These are phyloP conservation scores for Sodiomyces alkalinus DNA, from an alignment of 2,329 filamentous ascomycete genomes.

Conservation along the genomic window DNA sequence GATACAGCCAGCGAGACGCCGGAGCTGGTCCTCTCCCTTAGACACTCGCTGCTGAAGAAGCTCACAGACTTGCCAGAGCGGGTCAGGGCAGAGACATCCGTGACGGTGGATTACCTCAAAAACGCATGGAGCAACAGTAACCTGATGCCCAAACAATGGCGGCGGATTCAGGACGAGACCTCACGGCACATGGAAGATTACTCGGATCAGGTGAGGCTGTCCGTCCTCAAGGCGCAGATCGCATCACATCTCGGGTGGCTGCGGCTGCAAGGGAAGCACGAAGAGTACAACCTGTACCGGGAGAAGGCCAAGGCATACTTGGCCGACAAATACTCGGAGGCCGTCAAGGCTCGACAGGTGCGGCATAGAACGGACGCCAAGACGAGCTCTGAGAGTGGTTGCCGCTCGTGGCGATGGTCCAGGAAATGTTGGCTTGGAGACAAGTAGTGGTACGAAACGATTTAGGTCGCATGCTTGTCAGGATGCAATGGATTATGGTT, in stretches of 20 bases:
- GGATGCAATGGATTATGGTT: no score
- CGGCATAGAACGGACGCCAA: no score
- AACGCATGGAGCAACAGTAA: slow-evolving; percentile 5
- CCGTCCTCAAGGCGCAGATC: slow-evolving; percentile 37
- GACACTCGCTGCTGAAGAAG: slow-evolving; percentile 1
- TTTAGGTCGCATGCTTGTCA: no score
- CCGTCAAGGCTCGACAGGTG: slow-evolving; percentile 15
- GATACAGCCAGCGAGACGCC: no score
- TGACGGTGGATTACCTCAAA: slow-evolving; percentile 3
- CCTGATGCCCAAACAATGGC: slow-evolving; percentile 11
- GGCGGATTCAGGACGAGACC: slow-evolving; percentile 18
- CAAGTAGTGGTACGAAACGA: no score
- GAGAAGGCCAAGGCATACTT: slow-evolving; percentile 29
- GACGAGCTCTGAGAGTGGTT: no score
- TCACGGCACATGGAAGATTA: slow-evolving; percentile 19
- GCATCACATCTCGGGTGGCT: slow-evolving; percentile 42
- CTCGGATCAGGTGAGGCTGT: slow-evolving; percentile 25
- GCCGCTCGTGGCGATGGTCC: no score
- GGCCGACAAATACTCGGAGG: slow-evolving; percentile 17
- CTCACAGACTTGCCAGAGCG: slow-evolving; percentile 3
- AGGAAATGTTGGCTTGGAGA: no score
- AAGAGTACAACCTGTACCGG: slow-evolving; percentile 30
- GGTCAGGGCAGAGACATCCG: slow-evolving; percentile 1
- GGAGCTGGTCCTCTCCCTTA: slow-evolving; percentile 2
- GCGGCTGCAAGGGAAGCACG: slow-evolving; percentile 31